Evolutionary conservation across 1,284 basidiomycete genomes (phyloP), one percentile per base, ranked within the genome.

Genomic region (Trametes hirsuta): DNA sequence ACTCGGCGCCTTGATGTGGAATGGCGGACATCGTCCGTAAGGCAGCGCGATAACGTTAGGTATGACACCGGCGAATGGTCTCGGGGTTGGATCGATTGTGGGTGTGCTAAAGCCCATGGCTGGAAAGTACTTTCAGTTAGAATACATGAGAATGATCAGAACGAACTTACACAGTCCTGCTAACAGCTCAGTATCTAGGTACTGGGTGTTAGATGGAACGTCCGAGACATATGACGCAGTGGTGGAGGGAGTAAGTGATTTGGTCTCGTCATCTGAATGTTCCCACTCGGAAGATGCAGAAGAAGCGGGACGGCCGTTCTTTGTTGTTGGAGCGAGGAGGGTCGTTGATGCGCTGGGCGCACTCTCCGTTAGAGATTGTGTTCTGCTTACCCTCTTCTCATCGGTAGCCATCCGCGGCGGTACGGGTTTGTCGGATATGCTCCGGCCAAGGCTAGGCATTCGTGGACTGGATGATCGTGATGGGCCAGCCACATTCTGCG

Each of bases 31-130:
- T 64, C 82, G 83, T 5, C 86, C 87, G 67, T 85, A 88, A 2
- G 88, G 87, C 54, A 93, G 75, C 8, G 84, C 81, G 35, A 93
- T 84, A 45, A 90, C 81, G 65, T 87, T 86, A 4, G 90, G 91
- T 73, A 92, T 82, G 1, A 79, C 68, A 15, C 76, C 79, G 44
- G 74, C 62, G 82, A 87, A 84, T 11, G 81, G 79, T 4, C 70
- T 56, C 11, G 80, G 67, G 22, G 75, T 71, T 0, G 76, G 68
- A n/a, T 80, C 77, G 58, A 91, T 83, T 2, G 79, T 73, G 2
- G 90, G 89, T 25, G 79, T 72, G 50, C 74, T 73, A 68, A 91
- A 91, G 3, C 87, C 87, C 62, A 91, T 79, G 5, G 90, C 90
- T 85, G 62, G 18, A 35, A 30, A 24, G 24, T 61, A 36, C 24